phyloP scores from a whole-genome alignment of 257 asterid species.

The Solanum arcanum region DNA sequence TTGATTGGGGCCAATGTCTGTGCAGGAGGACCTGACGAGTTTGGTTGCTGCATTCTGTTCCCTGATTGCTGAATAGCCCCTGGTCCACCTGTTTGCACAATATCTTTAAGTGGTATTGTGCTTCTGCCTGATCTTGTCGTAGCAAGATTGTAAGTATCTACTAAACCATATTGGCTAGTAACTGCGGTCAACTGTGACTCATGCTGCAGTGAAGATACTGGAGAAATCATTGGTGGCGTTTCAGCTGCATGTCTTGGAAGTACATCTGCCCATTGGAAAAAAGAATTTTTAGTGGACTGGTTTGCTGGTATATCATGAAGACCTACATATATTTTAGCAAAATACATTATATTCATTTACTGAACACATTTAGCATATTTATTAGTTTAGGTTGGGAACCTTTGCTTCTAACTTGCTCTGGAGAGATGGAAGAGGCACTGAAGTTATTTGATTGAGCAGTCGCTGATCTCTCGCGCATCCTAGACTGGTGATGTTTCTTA shows the following conservation, averaged over 20 bases:
- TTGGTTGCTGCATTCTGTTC: background rate
- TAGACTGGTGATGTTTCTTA: conserved; percentile 34
- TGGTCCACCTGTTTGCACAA: conserved; percentile 15
- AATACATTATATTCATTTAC: background rate
- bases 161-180: conserved; percentile 9
- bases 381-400: background rate
- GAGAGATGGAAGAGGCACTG: conserved; percentile 18
- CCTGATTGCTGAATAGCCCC: conserved; percentile 18
- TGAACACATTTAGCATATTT: background rate
- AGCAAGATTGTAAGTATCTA: conserved; percentile 9
- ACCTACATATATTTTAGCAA: conserved; percentile 18
- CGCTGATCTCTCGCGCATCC: conserved; percentile 28
- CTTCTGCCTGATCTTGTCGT: conserved; percentile 21
- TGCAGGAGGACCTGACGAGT: background rate
- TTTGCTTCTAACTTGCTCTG: conserved; percentile 16
- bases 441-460: conserved; percentile 19
- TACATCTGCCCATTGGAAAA: conserved; percentile 20
- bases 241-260: conserved; percentile 17
- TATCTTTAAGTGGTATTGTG: conserved; percentile 5
- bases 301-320: conserved; percentile 21
- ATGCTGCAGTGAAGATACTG: conserved; percentile 6
- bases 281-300: conserved; percentile 15
- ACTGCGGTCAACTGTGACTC: conserved; percentile 6
- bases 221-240: conserved; percentile 14
- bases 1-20: background rate